Conservation (phyloP, 2,329 filamentous ascomycete species). For the Camillea tinctor region DNA sequence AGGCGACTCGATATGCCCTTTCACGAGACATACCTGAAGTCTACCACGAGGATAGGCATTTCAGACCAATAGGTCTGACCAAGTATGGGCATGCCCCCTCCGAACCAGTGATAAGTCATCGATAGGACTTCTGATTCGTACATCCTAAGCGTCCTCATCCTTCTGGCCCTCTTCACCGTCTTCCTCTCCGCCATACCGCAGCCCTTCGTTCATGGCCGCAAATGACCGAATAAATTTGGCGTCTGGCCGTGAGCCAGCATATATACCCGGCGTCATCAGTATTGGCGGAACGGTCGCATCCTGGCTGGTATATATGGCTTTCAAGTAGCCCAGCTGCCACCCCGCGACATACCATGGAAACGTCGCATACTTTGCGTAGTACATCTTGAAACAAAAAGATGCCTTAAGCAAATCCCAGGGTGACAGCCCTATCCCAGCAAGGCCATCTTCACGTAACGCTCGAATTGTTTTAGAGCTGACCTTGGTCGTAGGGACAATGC, state of each 20-base stretch:
- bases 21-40: neutral
- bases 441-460: conserved; percentile 31
- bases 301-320: conserved; percentile 33
- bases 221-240: conserved; percentile 25
- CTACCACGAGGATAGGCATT: neutral
- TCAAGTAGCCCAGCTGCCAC: conserved; percentile 47
- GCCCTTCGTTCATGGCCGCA: conserved; percentile 19
- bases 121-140: neutral
- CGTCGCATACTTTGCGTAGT: conserved; percentile 21
- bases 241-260: conserved; percentile 26
- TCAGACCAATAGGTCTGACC: neutral
- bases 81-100: neutral
- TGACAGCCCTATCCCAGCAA: conserved; percentile 30
- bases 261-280: conserved; percentile 35
- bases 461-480: conserved; percentile 25
- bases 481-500: conserved; percentile 38
- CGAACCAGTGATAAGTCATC: neutral
- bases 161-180: conserved; percentile 11
- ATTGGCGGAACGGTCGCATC: conserved; percentile 23
- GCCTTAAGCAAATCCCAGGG: conserved; percentile 52
- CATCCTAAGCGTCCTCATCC: conserved; percentile 19
- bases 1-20: neutral
- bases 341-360: conserved; percentile 51
- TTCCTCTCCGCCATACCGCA: conserved; percentile 12
- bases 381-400: conserved; percentile 45